Conservation (phyloP, 495 filamentous ascomycete genomes). For the Aspergillus steynii region DNA sequence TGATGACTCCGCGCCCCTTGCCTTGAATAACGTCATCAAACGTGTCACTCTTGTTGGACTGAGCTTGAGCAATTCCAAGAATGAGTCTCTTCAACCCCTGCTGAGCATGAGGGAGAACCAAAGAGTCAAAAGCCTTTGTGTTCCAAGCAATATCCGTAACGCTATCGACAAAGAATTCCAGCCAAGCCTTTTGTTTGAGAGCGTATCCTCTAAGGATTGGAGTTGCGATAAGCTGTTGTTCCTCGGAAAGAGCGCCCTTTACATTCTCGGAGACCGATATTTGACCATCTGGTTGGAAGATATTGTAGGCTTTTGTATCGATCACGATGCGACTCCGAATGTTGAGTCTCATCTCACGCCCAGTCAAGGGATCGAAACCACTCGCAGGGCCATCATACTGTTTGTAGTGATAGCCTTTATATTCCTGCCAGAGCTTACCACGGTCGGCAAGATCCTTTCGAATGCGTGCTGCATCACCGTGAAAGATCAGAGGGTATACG, state of each 20-base stretch:
- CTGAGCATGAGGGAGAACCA: slow-evolving; percentile 46
- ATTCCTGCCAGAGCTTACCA: slow-evolving; percentile 50
- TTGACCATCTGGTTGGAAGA: slow-evolving; percentile 35
- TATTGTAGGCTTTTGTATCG: slow-evolving; percentile 42
- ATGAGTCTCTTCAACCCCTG: slow-evolving; percentile 29
- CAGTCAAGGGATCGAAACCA: slow-evolving; percentile 17
- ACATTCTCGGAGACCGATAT: slow-evolving; percentile 17
- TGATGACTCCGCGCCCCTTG: slow-evolving; percentile 37
- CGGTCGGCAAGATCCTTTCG: slow-evolving; percentile 38
- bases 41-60: slow-evolving; percentile 22
- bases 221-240: slow-evolving; percentile 20
- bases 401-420: slow-evolving; percentile 63
- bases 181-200: slow-evolving; percentile 41
- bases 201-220: slow-evolving; percentile 26
- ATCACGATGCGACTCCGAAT: slow-evolving; percentile 58
- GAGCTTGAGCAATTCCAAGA: slow-evolving; percentile 30
- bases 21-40: slow-evolving; percentile 34
- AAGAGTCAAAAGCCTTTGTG: slow-evolving; percentile 51
- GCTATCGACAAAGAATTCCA: slow-evolving; percentile 38
- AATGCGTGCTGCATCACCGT: slow-evolving; percentile 36
- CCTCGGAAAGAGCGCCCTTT: slow-evolving; percentile 16
- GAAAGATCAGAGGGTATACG: slow-evolving; percentile 58
- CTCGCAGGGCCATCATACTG: slow-evolving; percentile 55
- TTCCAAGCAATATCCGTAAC: slow-evolving; percentile 52
- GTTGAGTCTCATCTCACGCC: slow-evolving; percentile 42